These are phyloP conservation scores for Candida nitratophila DNA, from an alignment of 805 yeast genomes.

Conservation along the genomic window DNA sequence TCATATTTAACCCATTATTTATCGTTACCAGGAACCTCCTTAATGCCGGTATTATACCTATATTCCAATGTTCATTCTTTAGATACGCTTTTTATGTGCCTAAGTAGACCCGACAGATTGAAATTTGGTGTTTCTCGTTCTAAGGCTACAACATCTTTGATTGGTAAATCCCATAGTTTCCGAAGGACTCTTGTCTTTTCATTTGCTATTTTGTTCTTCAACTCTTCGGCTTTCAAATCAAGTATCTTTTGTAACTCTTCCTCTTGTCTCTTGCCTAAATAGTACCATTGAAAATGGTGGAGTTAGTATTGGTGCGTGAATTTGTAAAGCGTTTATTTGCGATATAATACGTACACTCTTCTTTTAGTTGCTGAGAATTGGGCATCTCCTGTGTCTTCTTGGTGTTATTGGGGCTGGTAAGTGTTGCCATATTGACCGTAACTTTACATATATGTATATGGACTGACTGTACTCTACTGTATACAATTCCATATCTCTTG, in stretches of 20 bases:
- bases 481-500: no score
- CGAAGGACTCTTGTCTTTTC: conserved; percentile 40
- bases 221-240: conserved; percentile 19
- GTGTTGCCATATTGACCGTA: no score
- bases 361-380: not conserved
- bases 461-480: no score
- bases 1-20: no score
- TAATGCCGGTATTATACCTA: no score
- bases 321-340: no score
- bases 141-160: conserved; percentile 35
- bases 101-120: conserved; percentile 25
- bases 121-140: conserved; percentile 34
- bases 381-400: not conserved
- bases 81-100: conserved; percentile 14
- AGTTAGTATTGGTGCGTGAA: no score
- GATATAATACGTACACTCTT: not conserved
- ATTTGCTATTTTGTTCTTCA: conserved; percentile 31
- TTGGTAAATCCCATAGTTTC: conserved; percentile 41
- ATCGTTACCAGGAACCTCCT: no score
- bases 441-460: no score
- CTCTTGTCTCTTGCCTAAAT: conserved; percentile 7
- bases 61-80: not conserved
- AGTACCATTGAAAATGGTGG: no score
- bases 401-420: not conserved
- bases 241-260: conserved; percentile 15